Evolutionary conservation across 139 green algal genomes (phyloP).

Genomic region (Diplosphaera chodatii): DNA sequence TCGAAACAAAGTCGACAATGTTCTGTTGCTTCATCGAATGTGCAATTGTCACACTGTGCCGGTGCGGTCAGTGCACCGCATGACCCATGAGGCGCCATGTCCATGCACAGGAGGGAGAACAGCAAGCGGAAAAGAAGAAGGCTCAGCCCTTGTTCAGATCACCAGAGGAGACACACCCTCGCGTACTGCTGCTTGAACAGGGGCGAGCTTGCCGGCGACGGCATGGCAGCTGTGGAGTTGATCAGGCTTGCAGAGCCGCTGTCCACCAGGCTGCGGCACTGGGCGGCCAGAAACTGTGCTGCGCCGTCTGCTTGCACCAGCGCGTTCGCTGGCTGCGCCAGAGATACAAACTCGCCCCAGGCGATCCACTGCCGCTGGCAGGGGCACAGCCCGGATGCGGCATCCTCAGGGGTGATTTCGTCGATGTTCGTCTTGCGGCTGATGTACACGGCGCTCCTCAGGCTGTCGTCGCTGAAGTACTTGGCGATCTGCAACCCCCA

Average conservation of each 20-base stretch:
- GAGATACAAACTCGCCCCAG: neutral
- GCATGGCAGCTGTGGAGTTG: neutral
- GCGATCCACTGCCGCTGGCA: neutral
- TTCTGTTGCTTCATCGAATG: too few species aligned
- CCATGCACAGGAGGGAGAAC: too few species aligned
- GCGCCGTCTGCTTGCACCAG: neutral
- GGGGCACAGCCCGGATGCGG: neutral
- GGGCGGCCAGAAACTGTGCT: neutral
- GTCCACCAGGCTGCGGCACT: neutral
- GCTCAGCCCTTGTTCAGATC: too few species aligned
- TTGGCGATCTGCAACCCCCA: too few species aligned
- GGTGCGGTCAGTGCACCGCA: too few species aligned
- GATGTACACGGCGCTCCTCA: neutral
- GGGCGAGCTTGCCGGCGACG: neutral
- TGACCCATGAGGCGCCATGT: too few species aligned
- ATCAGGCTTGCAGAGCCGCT: neutral
- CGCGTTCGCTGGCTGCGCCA: neutral
- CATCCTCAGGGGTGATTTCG: neutral
- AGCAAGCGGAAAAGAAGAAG: too few species aligned
- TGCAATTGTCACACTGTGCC: too few species aligned
- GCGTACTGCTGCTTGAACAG: neutral
- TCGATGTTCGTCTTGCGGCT: neutral
- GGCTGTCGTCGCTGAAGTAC: neutral
- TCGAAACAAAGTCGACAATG: too few species aligned
- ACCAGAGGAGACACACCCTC: neutral